Evolutionary conservation across 768 basidiomycete genomes (phyloP), one percentile per base, ranked within the genome.

Genomic region (Leucosporidium creatinivorum): DNA sequence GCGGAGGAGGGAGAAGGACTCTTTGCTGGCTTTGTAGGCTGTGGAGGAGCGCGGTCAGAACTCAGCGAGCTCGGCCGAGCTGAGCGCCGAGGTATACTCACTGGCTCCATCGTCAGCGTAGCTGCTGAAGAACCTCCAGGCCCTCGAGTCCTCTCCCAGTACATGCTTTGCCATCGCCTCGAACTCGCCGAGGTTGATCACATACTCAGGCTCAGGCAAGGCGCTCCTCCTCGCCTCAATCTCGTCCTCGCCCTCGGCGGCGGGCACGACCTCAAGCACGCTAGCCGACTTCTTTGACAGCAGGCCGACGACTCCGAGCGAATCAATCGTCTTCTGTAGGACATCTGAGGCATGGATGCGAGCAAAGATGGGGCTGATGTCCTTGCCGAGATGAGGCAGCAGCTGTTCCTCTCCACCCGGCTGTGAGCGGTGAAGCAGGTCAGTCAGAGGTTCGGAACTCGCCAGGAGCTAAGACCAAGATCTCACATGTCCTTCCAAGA

Each of bases 161-260:
- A 73, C 61, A 3, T 57, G 60, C 58, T 6, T 66, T 33, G 30
- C 65, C 31, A 61, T n/a, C n/a, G 51, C 54, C 58, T 69, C 72
- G 26, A 73, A 73, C 59, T 69, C 63, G 49, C 58, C 64, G 13
- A 69, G 44, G 55, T 61, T 62, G 39, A 69, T 50, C 25, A 73
- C 47, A 28, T 54, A 61, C 23, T 51, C 58, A 19, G 33, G 39
- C 1, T 50, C 26, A 1, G 56, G 50, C 26, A 70, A 58, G 15
- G 33, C 36, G n/a, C 36, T 44, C 19, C 69, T n/a, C 1, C 62
- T 57, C 30, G 25, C 52, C 36, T 70, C 64, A 4, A 69, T 62
- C 33, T 61, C 61, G 25, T 62, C 68, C 51, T 58, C 61, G 12
- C 52, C 49, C 25, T n/a, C 56, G 19, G 44, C 44, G 5, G 57